Evolutionary conservation across 2,329 filamentous ascomycete species (phyloP), one percentile per base, ranked within the genome.

Genomic region (Chrysosporium queenslandicum): DNA sequence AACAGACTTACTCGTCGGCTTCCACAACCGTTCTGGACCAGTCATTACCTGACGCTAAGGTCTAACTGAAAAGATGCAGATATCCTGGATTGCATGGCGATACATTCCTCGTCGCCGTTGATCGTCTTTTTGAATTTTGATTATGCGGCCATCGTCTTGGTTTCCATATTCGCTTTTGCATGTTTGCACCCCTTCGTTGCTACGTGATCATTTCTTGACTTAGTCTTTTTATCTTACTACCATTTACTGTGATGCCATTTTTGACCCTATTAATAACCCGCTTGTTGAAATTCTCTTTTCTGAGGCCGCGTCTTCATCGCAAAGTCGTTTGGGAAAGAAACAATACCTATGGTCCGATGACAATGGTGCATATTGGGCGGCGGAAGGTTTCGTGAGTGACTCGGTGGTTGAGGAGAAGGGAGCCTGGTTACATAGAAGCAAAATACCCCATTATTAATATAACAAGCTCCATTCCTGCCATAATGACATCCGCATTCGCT

Each of bases 331-430:
- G 23, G 40, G n/a, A 43, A 51, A 37, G 40, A 45, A 27, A 43
- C 37, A 51, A 18, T 9, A 29, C 4, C 4, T 45, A 45, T 40
- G 47, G 47, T 50, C 47, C 37, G 25, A 50, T 34, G 36, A 41
- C 36, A 50, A 50, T 27, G 49, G 49, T 51, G 49, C 49, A 51
- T 51, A 45, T 51, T 45, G 49, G 49, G 49, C 32, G 49, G 49
- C 30, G 30, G 39, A n/a, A n/a, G 32, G 7, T 34, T 39, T 37
- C 12, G 39, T 25, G 49, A 39, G 40, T 34, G 40, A 42, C 36
- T 40, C 47, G 37, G 55, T 50, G 57, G 50, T 60, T 51, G 56
- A 59, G 55, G 59, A 55, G 55, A 62, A 54, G 59, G 58, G 57
- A 55, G 32, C 34, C 34, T 49, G 49, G 46, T 50, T 51, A 36